A percentile compares a stretch with the other conserved stretches of the same genome.
Evolutionary conservation across 257 asterid genomes (phyloP).

Genomic region (Dorcoceras hygrometricum): DNA sequence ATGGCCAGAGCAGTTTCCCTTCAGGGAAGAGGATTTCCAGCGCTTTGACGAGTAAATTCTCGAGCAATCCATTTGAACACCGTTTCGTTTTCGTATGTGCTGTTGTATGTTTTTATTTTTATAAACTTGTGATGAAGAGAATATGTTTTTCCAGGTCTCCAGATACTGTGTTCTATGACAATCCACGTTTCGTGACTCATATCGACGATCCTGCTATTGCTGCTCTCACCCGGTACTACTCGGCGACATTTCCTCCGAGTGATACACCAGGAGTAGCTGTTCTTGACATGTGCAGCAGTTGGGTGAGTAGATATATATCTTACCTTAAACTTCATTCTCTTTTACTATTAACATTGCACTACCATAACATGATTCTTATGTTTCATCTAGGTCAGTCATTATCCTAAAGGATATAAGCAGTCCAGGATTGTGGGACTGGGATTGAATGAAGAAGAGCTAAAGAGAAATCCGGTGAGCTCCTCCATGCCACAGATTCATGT

Average conservation of each 20-base stretch:
- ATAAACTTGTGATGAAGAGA: background rate
- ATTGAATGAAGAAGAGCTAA: slow-evolving; percentile 86
- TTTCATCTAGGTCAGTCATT: slow-evolving; percentile 83
- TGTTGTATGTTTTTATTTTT: background rate
- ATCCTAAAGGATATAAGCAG: slow-evolving; percentile 90
- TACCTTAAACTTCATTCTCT: slow-evolving; percentile 4
- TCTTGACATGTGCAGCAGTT: slow-evolving; percentile 97
- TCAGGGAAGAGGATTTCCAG: slow-evolving; percentile 89
- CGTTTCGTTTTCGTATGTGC: background rate
- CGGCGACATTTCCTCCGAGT: slow-evolving; percentile 70
- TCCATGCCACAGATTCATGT: background rate
- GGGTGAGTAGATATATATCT: slow-evolving; percentile 61
- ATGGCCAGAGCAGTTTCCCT: slow-evolving; percentile 94
- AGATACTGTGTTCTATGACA: slow-evolving; percentile 74
- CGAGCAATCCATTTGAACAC: background rate
- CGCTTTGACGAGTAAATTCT: slow-evolving; percentile 81
- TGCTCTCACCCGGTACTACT: slow-evolving; percentile 79
- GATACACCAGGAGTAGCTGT: slow-evolving; percentile 78
- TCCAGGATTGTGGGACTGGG: slow-evolving; percentile 84
- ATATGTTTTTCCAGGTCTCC: slow-evolving; percentile 54
- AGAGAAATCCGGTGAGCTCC: slow-evolving; percentile 73
- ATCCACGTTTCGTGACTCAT: slow-evolving; percentile 92
- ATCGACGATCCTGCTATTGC: slow-evolving; percentile 95
- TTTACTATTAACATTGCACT: background rate
- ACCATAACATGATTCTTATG: slow-evolving; percentile 24